These are phyloP conservation scores for Neolentinus lepideus DNA, from an alignment of 1,284 basidiomycete species.

Conservation along the genomic window DNA sequence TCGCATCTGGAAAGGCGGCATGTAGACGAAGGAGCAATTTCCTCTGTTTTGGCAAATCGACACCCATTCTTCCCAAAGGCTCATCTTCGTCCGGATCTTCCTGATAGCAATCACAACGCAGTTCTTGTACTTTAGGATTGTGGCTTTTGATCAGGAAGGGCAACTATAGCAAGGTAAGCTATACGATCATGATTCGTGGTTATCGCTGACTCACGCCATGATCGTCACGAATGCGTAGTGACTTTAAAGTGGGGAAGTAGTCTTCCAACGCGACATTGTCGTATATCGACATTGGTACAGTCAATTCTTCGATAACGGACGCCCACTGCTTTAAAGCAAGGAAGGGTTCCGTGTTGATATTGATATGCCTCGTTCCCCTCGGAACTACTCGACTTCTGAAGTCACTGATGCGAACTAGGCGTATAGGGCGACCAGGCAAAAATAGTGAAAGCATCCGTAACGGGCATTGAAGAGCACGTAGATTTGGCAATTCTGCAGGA, in stretches of 20 bases:
- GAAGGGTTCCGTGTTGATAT: not conserved
- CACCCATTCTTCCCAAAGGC: not conserved
- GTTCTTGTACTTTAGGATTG: not conserved
- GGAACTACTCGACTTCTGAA: not conserved
- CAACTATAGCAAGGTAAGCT: not conserved
- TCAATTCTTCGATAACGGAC: not conserved
- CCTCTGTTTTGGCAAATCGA: not conserved
- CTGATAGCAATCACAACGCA: not conserved
- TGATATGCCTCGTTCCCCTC: not conserved
- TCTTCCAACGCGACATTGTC: not conserved
- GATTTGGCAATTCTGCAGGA: not conserved
- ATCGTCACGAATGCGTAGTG: not conserved
- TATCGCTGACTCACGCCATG: not conserved
- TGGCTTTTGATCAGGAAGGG: not conserved
- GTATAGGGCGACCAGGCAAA: not conserved
- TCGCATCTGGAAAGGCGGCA: not conserved
- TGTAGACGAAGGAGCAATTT: not conserved
- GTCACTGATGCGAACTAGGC: not conserved
- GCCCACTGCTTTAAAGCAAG: not conserved
- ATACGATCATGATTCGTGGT: not conserved
- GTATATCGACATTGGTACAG: not conserved
- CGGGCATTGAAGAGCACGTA: not conserved
- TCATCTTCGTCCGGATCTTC: not conserved
- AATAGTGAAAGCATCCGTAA: not conserved
- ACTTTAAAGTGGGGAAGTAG: not conserved